Evolutionary conservation across 2,329 filamentous ascomycete genomes (phyloP).

Genomic region (Balansia obtecta): DNA sequence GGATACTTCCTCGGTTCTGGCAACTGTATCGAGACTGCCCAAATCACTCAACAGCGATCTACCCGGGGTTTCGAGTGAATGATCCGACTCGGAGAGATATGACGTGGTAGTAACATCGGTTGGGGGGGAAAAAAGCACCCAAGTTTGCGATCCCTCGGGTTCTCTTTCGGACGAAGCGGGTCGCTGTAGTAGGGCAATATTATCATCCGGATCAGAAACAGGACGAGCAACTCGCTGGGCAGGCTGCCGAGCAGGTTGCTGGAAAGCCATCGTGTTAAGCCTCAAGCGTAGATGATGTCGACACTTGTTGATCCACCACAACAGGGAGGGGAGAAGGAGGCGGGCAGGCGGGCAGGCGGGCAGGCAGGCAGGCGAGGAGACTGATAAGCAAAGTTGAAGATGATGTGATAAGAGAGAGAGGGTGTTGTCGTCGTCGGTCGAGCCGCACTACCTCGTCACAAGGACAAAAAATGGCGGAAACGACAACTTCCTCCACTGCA

Average conservation of each 20-base stretch:
- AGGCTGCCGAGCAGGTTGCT: conserved; percentile 43
- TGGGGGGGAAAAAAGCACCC: conserved; percentile 84
- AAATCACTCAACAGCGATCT: conserved; percentile 68
- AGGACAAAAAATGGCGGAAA: background rate
- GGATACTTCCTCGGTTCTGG: conserved; percentile 43
- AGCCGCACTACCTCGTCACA: background rate
- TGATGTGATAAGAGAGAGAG: conserved; percentile 6
- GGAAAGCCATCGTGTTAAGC: conserved; percentile 39
- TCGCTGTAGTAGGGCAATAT: conserved; percentile 12
- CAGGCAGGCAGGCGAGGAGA: background rate
- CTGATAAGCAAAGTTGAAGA: background rate
- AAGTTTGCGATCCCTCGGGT: conserved; percentile 73
- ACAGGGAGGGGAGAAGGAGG: too few species aligned
- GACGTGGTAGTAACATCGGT: conserved; percentile 51
- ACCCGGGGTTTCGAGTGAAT: conserved; percentile 52
- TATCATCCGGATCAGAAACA: conserved; percentile 25
- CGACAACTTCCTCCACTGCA: background rate
- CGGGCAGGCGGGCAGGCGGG: too few species aligned
- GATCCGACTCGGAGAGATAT: conserved; percentile 55
- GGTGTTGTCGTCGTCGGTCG: background rate
- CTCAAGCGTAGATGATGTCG: background rate
- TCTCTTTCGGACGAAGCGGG: conserved; percentile 16
- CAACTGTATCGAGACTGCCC: conserved; percentile 61
- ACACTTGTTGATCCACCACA: background rate
- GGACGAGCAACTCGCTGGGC: conserved; percentile 35